Evolutionary conservation across 2,329 filamentous ascomycete genomes (phyloP), one percentile per base, ranked within the genome.

Genomic region (Colletotrichum orbiculare): DNA sequence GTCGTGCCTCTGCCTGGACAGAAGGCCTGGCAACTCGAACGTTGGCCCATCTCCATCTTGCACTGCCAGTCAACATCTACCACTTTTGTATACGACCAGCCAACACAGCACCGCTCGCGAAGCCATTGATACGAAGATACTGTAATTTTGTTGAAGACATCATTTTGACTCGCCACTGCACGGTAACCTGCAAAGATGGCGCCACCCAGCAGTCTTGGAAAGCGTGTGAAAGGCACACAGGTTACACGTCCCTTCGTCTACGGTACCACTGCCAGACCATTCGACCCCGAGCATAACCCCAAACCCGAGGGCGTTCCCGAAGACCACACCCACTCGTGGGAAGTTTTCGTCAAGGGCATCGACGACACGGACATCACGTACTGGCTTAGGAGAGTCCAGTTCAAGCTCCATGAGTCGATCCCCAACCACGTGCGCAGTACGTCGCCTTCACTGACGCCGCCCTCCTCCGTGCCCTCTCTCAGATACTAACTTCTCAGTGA

Each of bases 361-460:
- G 93, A 97, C 72, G 92, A 93, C 76, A 92, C 93, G 66, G 93
- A 97, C 74, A 91, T 98, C 70, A 94, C 92, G 35, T 96, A 97
- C 78, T 99, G 96, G 94, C 85, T 98, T 70, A 93, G 95, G 64
- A 95, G 97, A 73, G 95, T 99, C 1, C 94, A 97, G 77, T 99
- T 99, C 82, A 98, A 98, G 78, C 88, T 99, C 13, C 95, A 97
- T 83, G 94, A 98, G 78, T 97, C 95, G 9, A 98, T 97, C 76
- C 90, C 93, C 35, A 97, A 97, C 77, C 92, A 92, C 62, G 86
- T 96, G 25, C 91, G 96, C 71, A 97, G 87, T 87, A 77, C 67
- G 85, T 78, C 73, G 11, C 41, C 45, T 33, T 17, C n/a, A 9
- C 43, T n/a, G 13, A 5, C 43, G 25, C 43, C 43, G 6, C 13